Conservation (phyloP, 495 filamentous ascomycete species). For the Aspergillus bertholletiae region DNA sequence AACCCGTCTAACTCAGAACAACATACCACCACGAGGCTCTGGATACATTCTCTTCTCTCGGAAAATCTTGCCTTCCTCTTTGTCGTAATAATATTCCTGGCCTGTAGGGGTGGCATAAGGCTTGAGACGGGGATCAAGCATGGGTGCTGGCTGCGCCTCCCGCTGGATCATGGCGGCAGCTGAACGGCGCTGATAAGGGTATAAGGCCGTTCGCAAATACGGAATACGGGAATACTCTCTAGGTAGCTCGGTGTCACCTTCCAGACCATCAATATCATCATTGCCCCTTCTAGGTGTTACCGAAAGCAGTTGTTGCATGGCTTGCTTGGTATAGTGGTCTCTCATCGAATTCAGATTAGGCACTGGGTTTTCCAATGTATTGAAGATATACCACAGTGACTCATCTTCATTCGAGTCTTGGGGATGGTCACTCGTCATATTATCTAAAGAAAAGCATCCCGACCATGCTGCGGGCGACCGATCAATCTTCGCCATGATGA, state of each 20-base stretch:
- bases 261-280: neutral
- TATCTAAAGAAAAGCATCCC: constrained; percentile 27
- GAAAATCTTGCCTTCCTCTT: constrained; percentile 57
- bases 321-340: constrained; percentile 53
- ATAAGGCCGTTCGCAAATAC: constrained; percentile 66
- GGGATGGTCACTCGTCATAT: constrained; percentile 4
- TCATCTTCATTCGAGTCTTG: constrained; percentile 38
- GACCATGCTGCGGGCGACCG: constrained; percentile 53
- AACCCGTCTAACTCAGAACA: neutral
- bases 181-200: constrained; percentile 77
- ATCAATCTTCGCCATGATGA: constrained; percentile 55
- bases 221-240: constrained; percentile 36
- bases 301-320: constrained; percentile 60
- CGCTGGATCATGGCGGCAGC: constrained; percentile 84
- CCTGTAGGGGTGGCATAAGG: constrained; percentile 55
- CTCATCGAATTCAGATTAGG: constrained; percentile 50
- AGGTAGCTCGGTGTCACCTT: neutral
- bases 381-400: constrained; percentile 82
- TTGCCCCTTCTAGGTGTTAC: neutral
- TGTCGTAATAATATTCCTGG: constrained; percentile 66
- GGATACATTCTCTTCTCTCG: constrained; percentile 68
- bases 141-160: constrained; percentile 60
- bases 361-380: constrained; percentile 70
- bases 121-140: constrained; percentile 72
- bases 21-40: constrained; percentile 63